These are phyloP conservation scores for Salix dunnii DNA, from an alignment of 345 rosid species.

Conservation along the genomic window DNA sequence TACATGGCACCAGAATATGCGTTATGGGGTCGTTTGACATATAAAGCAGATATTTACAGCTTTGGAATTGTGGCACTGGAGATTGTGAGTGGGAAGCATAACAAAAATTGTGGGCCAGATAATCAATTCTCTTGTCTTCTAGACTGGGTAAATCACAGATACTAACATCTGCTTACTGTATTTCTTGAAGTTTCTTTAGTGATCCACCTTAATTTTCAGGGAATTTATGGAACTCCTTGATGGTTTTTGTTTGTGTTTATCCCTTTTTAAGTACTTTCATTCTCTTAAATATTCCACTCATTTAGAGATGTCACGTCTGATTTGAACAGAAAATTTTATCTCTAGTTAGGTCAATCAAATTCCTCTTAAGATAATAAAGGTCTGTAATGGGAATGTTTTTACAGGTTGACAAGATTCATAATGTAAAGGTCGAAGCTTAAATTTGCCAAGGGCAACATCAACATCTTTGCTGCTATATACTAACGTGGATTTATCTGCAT, in stretches of 20 bases:
- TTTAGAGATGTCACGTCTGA: not conserved
- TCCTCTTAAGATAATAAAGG: not conserved
- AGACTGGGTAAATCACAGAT: constrained; percentile 21
- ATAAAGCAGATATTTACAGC: constrained; percentile 29
- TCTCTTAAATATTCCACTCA: not conserved
- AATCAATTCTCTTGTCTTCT: constrained; percentile 14
- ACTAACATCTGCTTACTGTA: not conserved
- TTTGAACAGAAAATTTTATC: not conserved
- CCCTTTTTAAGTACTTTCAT: not conserved
- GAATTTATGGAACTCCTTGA: not conserved
- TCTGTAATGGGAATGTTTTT: not conserved
- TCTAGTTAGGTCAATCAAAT: not conserved
- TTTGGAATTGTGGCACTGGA: constrained; percentile 23
- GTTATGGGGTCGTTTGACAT: constrained; percentile 22
- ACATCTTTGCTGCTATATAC: not conserved
- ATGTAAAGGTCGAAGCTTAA: too few relatives aligned
- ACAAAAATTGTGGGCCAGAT: constrained; percentile 5
- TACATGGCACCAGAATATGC: constrained; percentile 33
- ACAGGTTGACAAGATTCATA: not conserved
- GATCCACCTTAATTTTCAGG: not conserved
- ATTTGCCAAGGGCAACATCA: not conserved
- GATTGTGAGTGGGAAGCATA: constrained; percentile 19
- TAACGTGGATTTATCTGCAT: not conserved
- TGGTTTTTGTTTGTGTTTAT: not conserved
- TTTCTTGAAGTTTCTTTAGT: not conserved